Percentiles rank a stretch among this genome's conserved stretches.
Conservation (phyloP, 306 rosid genomes). For the Prunus mongolica region DNA sequence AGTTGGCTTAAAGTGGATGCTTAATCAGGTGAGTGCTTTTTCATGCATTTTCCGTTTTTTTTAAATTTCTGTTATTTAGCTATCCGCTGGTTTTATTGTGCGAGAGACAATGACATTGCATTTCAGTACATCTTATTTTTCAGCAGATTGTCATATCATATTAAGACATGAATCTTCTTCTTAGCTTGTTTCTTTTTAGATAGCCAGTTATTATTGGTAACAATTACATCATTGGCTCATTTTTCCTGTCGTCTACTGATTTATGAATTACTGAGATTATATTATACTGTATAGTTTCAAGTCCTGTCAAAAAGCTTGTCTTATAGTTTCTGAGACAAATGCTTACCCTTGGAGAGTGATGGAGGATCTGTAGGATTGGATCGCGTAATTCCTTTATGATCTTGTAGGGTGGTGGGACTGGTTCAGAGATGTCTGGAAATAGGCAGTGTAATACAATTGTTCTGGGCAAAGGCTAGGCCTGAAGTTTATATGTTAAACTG, state of each 20-base stretch:
- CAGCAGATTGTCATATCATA: conserved; percentile 7
- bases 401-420: background rate
- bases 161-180: conserved; percentile 10
- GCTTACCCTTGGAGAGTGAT: background rate
- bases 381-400: background rate
- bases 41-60: background rate
- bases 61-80: background rate
- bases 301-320: background rate
- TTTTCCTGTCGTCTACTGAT: background rate
- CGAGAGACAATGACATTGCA: background rate
- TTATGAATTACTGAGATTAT: background rate
- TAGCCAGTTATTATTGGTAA: background rate
- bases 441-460: background rate
- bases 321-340: background rate
- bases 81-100: background rate
- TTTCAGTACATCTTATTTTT: background rate
- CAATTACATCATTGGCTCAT: background rate
- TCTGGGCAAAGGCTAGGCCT: background rate
- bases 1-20: conserved; percentile 99
- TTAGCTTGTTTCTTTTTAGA: background rate
- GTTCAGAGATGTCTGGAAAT: background rate
- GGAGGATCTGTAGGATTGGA: background rate
- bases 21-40: conserved; percentile 69
- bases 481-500: background rate
- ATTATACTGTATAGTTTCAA: background rate